These are phyloP conservation scores for Citrus medica DNA, from an alignment of 345 rosid genomes.

Conservation along the genomic window DNA sequence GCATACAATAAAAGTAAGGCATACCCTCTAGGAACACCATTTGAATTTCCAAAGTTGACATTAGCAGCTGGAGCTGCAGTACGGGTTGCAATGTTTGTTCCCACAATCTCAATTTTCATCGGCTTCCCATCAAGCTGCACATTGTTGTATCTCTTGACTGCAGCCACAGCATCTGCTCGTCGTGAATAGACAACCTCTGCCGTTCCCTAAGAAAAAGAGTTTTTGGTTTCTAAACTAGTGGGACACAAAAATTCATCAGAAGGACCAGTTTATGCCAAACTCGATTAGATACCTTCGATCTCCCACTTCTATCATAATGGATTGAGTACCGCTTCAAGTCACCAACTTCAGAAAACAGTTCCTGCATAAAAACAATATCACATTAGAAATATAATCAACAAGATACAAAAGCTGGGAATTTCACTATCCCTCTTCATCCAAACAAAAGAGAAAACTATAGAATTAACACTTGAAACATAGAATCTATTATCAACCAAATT, in stretches of 20 bases:
- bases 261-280: conserved; percentile 36
- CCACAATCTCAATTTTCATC: conserved; percentile 91
- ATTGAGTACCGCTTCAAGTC: conserved; percentile 80
- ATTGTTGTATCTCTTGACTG: conserved; percentile 86
- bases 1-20: not conserved
- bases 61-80: conserved; percentile 36
- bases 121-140: conserved; percentile 97
- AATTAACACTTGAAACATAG: not conserved
- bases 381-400: not conserved
- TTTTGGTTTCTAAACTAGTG: conserved; percentile 32
- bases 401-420: not conserved
- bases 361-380: conserved; percentile 36
- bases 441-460: not conserved
- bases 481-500: not conserved
- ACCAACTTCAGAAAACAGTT: conserved; percentile 85
- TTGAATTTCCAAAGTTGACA: conserved; percentile 41
- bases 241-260: conserved; percentile 31
- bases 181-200: conserved; percentile 87
- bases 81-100: conserved; percentile 56
- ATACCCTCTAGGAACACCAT: conserved; percentile 57
- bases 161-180: conserved; percentile 72
- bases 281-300: conserved; percentile 80
- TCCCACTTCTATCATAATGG: conserved; percentile 91
- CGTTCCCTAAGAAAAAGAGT: conserved; percentile 68
- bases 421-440: not conserved